Evolutionary conservation across 108 stramenopile species (phyloP), one percentile per base, ranked within the genome.

Genomic region (Cyclotella baltica): DNA sequence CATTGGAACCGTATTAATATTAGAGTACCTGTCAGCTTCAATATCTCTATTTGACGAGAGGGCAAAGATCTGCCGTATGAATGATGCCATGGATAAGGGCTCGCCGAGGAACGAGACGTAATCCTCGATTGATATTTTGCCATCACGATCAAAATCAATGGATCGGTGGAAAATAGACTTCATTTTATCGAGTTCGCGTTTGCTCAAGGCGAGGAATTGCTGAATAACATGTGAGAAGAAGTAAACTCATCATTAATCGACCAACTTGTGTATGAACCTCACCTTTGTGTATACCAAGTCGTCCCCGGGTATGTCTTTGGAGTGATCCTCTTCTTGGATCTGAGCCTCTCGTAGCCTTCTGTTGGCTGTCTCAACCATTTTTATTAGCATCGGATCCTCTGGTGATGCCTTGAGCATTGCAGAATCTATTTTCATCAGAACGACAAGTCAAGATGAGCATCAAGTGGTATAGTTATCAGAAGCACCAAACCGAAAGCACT

Each of bases 291-390:
- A 83, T 5, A 68, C 38, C 67, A 83, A 61, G 33, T 67, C 72
- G 63, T 83, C 77, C 5, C 36, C 33, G 11, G 82, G 77, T 19
- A 78, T 83, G 33, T 78, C 65, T 56, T 72, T 79, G 10, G 77
- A 38, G 18, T 63, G 67, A 0, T 79, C 72, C 73, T 83, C 83
- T 28, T 79, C 77, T 25, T n/a, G 47, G 11, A 78, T 47, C 55
- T 78, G 72, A 59, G 77, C 77, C n/a, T 78, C 66, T 20, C 73
- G 77, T 18, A 83, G 72, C 46, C 82, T 57, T 40, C 56, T 51
- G 25, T 78, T 56, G 16, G 66, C 48, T 35, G 71, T 43, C 1
- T 66, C 63, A 0, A 78, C 82, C 82, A 83, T 78, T 71, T 62
- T 66, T 3, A 25, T 34, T 0, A 78, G 76, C 33, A 74, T 78